A percentile compares a stretch with the other conserved stretches of the same genome.
phyloP scores from a whole-genome alignment of 805 yeast species.

The Ogataea nakhonphanomensis region DNA sequence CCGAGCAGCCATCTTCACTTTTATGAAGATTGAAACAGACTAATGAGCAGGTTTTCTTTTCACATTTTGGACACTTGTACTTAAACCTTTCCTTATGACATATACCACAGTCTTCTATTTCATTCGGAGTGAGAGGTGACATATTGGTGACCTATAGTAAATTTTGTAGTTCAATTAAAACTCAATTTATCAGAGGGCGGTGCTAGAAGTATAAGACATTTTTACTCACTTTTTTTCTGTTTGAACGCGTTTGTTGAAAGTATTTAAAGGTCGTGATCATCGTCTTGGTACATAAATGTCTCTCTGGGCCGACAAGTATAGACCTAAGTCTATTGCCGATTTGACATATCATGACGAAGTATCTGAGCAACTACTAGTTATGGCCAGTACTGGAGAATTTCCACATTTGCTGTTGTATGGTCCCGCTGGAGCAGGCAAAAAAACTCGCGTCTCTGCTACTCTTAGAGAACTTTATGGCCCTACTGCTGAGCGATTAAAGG shows the following conservation, averaged over 20 bases:
- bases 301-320: slow-evolving; percentile 93
- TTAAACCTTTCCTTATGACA: slow-evolving; percentile 45
- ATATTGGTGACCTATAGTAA: background rate
- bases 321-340: slow-evolving; percentile 66
- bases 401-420: slow-evolving; percentile 94
- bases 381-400: slow-evolving; percentile 70
- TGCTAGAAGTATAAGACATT: too few species aligned
- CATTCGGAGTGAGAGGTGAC: background rate
- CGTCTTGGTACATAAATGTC: slow-evolving; percentile 52
- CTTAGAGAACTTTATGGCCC: slow-evolving; percentile 78
- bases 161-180: too few species aligned
- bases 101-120: slow-evolving; percentile 36
- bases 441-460: slow-evolving; percentile 83
- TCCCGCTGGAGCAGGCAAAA: slow-evolving; percentile 96
- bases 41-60: slow-evolving; percentile 61
- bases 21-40: slow-evolving; percentile 74
- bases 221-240: background rate
- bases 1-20: slow-evolving; percentile 57
- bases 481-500: slow-evolving; percentile 78
- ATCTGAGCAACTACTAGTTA: slow-evolving; percentile 50
- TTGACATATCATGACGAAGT: slow-evolving; percentile 67
- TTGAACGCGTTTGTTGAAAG: background rate
- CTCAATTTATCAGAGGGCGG: too few species aligned
- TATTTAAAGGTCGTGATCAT: too few species aligned
- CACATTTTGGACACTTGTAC: slow-evolving; percentile 83